Evolutionary conservation across 495 filamentous ascomycete species (phyloP).

Genomic region (Podospora pseudoanserina): DNA sequence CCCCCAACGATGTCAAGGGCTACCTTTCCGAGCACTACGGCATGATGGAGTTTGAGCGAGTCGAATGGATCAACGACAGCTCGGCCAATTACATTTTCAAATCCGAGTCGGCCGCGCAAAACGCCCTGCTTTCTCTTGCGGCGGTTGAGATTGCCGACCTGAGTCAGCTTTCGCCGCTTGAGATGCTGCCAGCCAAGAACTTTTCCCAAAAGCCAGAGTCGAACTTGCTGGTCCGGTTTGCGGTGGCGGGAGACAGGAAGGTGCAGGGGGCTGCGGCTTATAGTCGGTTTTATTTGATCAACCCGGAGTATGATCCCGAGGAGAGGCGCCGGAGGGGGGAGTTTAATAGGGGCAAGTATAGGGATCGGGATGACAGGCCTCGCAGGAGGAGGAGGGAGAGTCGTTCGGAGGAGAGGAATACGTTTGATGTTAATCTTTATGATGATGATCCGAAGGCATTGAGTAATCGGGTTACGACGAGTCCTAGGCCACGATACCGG

Average conservation of each 20-base stretch:
- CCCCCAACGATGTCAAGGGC: slow-evolving; percentile 67
- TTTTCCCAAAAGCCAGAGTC: slow-evolving; percentile 64
- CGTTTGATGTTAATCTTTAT: slow-evolving; percentile 23
- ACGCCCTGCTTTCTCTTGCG: slow-evolving; percentile 66
- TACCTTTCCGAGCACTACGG: slow-evolving; percentile 66
- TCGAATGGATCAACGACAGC: slow-evolving; percentile 95
- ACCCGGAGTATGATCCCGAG: slow-evolving; percentile 82
- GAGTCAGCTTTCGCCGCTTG: slow-evolving; percentile 46
- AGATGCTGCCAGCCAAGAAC: slow-evolving; percentile 58
- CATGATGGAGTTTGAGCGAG: slow-evolving; percentile 47
- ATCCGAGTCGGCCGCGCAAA: slow-evolving; percentile 57
- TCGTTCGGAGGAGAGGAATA: slow-evolving; percentile 41
- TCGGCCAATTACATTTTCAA: slow-evolving; percentile 83
- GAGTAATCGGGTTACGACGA: slow-evolving; percentile 27
- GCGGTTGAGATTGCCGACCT: slow-evolving; percentile 41
- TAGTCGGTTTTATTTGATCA: slow-evolving; percentile 86
- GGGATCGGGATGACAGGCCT: slow-evolving; percentile 60
- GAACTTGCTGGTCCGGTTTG: slow-evolving; percentile 66
- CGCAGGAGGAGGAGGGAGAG: slow-evolving; percentile 50
- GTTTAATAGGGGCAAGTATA: slow-evolving; percentile 44
- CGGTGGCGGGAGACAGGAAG: slow-evolving; percentile 75
- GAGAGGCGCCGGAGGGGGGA: slow-evolving; percentile 58
- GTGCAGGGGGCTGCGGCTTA: slow-evolving; percentile 66
- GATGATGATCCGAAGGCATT: slow-evolving; percentile 50
- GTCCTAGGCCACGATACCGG: slow-evolving; percentile 26